Conservation (phyloP, 1,284 basidiomycete species). For the Rhodotorula sp. region DNA sequence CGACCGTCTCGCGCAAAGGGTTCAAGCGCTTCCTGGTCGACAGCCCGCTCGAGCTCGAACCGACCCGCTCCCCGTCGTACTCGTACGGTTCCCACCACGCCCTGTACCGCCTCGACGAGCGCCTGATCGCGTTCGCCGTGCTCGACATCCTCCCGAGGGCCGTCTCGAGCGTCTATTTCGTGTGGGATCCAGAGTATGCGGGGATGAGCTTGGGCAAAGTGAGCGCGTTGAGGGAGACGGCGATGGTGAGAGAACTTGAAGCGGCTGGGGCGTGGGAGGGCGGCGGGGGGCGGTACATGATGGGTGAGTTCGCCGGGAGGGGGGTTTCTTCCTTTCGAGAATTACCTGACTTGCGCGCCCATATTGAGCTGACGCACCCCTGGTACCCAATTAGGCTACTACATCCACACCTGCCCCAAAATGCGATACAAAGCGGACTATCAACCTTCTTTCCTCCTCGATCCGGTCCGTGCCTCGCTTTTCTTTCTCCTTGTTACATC, state of each 20-base stretch:
- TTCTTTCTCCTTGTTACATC: not conserved
- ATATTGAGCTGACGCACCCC: too few species aligned
- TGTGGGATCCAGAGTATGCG: constrained; percentile 80
- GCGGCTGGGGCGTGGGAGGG: constrained; percentile 61
- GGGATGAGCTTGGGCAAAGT: constrained; percentile 82
- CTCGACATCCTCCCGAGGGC: constrained; percentile 87
- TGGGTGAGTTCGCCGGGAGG: constrained; percentile 61
- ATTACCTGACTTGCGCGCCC: not conserved
- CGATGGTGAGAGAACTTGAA: constrained; percentile 69
- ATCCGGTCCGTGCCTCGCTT: constrained; percentile 62
- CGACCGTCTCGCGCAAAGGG: constrained; percentile 56
- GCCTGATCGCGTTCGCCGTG: constrained; percentile 82
- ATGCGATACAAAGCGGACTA: constrained; percentile 98
- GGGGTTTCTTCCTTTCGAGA: not conserved
- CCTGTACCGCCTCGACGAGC: constrained; percentile 74
- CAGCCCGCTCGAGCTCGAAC: constrained; percentile 60
- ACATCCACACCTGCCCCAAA: constrained; percentile 87
- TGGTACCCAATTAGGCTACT: constrained; percentile 61
- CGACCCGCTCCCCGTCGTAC: constrained; percentile 18
- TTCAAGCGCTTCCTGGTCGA: constrained; percentile 77
- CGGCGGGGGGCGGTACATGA: constrained; percentile 59
- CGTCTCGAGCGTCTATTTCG: constrained; percentile 93
- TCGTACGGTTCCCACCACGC: constrained; percentile 44
- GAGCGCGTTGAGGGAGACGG: constrained; percentile 75
- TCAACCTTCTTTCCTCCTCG: constrained; percentile 78